Base-by-base conservation (phyloP, 306 rosid species). In the Trifolium fragiferum region DNA sequence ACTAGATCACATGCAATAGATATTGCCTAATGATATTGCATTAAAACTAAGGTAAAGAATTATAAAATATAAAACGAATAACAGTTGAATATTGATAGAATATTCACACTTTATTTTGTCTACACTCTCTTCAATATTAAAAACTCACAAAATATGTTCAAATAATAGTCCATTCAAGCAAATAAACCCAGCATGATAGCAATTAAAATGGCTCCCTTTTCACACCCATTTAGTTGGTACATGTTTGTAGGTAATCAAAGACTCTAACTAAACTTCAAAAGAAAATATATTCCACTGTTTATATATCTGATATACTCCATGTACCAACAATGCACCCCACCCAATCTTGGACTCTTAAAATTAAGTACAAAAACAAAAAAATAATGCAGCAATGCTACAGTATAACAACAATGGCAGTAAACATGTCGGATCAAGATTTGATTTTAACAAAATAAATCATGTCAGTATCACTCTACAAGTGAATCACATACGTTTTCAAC, bases 401-500 rank as follows among this genome's bases (percentile, higher is more conserved):
- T 50, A 50, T 60, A 46, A 69, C 71, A n/a, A 35, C 47, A 60
- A 46, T 32, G 12, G 51, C 44, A 76, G 54, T 18, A 68, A 82
- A 16, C 66, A 77, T 21, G 6, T 11, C 33, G 35, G 41, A 54
- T 32, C 66, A 65, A 21, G 9, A 80, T 67, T 9, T 66, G 35
- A 70, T 46, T 55, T 23, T 59, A 47, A 67, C 49, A 47, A 68
- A 25, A 40, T 57, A 68, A 49, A 66, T 55, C 44, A 81, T 10
- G 46, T 10, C 23, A 67, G 68, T 70, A 66, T 72, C 67, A 66
- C 61, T 55, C 35, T 64, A 27, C 14, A 61, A 27, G 60, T 27
- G 21, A 77, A 27, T 44, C 47, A 77, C 92, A 11, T 89, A 95
- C 99, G 64, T 85, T 85, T 85, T 95, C 98, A 53, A 92, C 89